phyloP scores from a whole-genome alignment of 345 rosid species.

The Pistacia integerrima region DNA sequence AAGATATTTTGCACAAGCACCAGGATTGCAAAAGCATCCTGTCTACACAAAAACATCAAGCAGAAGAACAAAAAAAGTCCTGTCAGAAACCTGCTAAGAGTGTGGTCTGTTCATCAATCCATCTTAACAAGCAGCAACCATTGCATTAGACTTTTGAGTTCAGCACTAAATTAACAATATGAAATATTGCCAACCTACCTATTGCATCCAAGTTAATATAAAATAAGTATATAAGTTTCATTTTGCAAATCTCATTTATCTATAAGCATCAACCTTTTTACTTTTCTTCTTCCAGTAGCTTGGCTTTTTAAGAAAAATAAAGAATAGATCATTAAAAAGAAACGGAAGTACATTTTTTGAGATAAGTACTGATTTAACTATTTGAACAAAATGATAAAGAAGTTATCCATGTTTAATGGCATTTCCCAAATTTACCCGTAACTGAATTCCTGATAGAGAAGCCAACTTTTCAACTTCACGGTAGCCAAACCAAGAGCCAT shows the following conservation, averaged over 20 bases:
- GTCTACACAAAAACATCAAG: constrained; percentile 64
- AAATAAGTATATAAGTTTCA: not conserved
- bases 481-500: constrained; percentile 94
- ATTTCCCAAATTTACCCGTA: constrained; percentile 69
- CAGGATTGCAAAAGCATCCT: constrained; percentile 99
- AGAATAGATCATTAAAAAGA: not conserved
- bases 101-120: not conserved
- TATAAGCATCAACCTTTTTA: not conserved
- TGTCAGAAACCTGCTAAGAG: constrained; percentile 19
- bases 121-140: not conserved
- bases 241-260: not conserved
- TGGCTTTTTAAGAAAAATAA: not conserved
- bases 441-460: constrained; percentile 85
- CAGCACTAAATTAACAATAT: not conserved
- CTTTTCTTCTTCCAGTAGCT: not conserved
- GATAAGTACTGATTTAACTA: not conserved
- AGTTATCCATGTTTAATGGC: not conserved
- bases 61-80: constrained; percentile 11
- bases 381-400: not conserved
- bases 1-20: constrained; percentile 96
- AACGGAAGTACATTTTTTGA: not conserved
- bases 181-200: not conserved
- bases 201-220: not conserved
- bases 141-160: not conserved
- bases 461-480: constrained; percentile 96